phyloP scores from a whole-genome alignment of 306 rosid species.

The Inga laurina region DNA sequence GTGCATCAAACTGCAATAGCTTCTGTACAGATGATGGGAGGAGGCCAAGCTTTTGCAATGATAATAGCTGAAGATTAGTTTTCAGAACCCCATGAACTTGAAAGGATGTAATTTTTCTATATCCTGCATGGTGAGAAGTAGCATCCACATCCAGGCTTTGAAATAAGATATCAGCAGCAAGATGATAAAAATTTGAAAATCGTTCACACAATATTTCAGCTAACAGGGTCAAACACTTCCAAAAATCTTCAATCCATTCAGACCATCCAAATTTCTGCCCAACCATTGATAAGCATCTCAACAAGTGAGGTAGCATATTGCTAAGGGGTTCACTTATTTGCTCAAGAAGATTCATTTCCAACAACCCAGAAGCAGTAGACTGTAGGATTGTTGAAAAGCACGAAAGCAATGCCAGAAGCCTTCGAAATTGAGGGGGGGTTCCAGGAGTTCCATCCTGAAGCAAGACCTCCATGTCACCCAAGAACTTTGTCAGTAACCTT shows the following conservation, averaged over 20 bases:
- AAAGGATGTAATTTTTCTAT: conserved; percentile 58
- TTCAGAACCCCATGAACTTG: conserved; percentile 91
- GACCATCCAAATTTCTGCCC: conserved; percentile 93
- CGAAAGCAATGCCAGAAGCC: conserved; percentile 79
- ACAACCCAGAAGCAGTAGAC: conserved; percentile 88
- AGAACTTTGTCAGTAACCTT: conserved; percentile 77
- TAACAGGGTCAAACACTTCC: conserved; percentile 93
- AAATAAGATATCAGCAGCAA: conserved; percentile 71
- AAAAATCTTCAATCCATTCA: conserved; percentile 85
- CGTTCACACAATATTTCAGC: conserved; percentile 81
- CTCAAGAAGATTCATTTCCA: conserved; percentile 83
- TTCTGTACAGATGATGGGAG: conserved; percentile 67
- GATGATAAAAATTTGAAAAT: conserved; percentile 72
- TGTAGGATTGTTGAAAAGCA: conserved; percentile 84
- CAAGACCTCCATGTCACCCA: conserved; percentile 95
- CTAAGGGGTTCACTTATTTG: conserved; percentile 78
- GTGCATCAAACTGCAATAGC: conserved; percentile 70
- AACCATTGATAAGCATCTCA: conserved; percentile 75
- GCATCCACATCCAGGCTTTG: conserved; percentile 65
- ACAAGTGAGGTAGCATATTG: conserved; percentile 70
- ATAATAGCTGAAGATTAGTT: conserved; percentile 88
- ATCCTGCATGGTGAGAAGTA: conserved; percentile 38
- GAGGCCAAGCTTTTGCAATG: conserved; percentile 86
- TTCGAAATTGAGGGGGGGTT: conserved; percentile 69
- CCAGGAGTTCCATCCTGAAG: conserved; percentile 89